phyloP scores from a whole-genome alignment of 768 basidiomycete species.

The Pleurotus giganteus region DNA sequence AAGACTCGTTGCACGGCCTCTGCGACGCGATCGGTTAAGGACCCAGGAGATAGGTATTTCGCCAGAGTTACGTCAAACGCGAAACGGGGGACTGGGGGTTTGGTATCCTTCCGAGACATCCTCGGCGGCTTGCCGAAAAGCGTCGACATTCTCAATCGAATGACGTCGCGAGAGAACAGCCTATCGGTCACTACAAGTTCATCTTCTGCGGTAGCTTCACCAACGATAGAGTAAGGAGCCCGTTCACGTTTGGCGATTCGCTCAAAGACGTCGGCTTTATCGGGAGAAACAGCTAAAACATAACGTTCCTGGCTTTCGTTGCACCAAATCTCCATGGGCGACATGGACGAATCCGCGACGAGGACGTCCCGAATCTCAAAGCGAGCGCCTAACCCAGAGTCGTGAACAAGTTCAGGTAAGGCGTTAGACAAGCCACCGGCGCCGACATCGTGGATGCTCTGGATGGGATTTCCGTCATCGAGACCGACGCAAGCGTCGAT shows the following conservation, averaged over 20 bases:
- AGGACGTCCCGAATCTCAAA: slow-evolving; percentile 95
- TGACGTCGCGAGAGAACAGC: slow-evolving; percentile 73
- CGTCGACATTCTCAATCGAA: slow-evolving; percentile 90
- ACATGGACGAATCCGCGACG: slow-evolving; percentile 91
- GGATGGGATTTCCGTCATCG: slow-evolving; percentile 68
- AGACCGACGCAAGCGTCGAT: slow-evolving; percentile 84
- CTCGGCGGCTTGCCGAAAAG: slow-evolving; percentile 96
- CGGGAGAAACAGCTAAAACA: slow-evolving; percentile 82
- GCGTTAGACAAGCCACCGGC: slow-evolving; percentile 97
- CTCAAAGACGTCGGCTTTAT: slow-evolving; percentile 63
- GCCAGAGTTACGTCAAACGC: slow-evolving; percentile 73
- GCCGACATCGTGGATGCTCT: slow-evolving; percentile 97
- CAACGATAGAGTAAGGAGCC: slow-evolving; percentile 92
- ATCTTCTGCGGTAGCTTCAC: slow-evolving; percentile 78
- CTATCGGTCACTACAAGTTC: slow-evolving; percentile 89
- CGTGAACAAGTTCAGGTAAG: slow-evolving; percentile 94
- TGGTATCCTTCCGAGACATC: slow-evolving; percentile 74
- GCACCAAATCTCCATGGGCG: slow-evolving; percentile 99
- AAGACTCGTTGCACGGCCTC: slow-evolving; percentile 80
- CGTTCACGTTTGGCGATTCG: slow-evolving; percentile 82
- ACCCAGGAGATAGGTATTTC: slow-evolving; percentile 54
- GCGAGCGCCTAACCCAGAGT: slow-evolving; percentile 84
- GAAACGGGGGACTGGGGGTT: slow-evolving; percentile 35
- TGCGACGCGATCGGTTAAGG: slow-evolving; percentile 45
- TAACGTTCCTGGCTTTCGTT: slow-evolving; percentile 99